Percentiles rank a stretch among this genome's conserved stretches.
These are phyloP conservation scores for Aspergillus ustus DNA, from an alignment of 2,329 filamentous ascomycete species.

Conservation along the genomic window DNA sequence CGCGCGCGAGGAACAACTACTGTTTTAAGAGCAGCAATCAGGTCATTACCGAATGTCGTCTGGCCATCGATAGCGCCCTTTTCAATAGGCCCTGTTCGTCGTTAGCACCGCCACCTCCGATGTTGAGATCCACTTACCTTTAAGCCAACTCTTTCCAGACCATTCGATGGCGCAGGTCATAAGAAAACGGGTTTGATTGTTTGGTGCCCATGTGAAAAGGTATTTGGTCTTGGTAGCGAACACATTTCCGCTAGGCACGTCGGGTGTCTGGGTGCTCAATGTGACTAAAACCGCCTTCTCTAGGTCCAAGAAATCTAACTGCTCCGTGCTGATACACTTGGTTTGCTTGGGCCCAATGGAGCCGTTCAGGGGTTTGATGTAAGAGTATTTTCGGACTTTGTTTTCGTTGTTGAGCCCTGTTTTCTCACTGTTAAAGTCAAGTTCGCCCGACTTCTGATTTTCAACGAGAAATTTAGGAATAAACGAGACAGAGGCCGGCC, in stretches of 20 bases:
- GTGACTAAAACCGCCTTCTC: slow-evolving; percentile 86
- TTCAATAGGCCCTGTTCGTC: slow-evolving; percentile 78
- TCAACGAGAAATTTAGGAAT: slow-evolving; percentile 84
- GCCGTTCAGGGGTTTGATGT: slow-evolving; percentile 86
- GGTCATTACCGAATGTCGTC: slow-evolving; percentile 76
- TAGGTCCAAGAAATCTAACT: slow-evolving; percentile 80
- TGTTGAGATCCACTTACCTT: slow-evolving; percentile 63
- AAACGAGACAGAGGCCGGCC: slow-evolving; percentile 75
- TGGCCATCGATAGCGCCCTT: slow-evolving; percentile 94
- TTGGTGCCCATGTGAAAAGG: slow-evolving; percentile 88
- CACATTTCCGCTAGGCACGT: slow-evolving; percentile 91
- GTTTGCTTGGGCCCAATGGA: slow-evolving; percentile 92
- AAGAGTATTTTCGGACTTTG: slow-evolving; percentile 75
- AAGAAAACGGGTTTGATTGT: slow-evolving; percentile 81
- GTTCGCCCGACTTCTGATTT: slow-evolving; percentile 87
- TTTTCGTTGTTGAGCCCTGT: slow-evolving; percentile 76
- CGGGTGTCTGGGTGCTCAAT: slow-evolving; percentile 84
- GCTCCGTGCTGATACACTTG: slow-evolving; percentile 88
- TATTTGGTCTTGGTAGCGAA: slow-evolving; percentile 94
- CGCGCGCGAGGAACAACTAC: slow-evolving; percentile 71
- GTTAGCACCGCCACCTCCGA: slow-evolving; percentile 33
- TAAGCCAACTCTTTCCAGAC: slow-evolving; percentile 97
- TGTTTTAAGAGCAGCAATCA: slow-evolving; percentile 74
- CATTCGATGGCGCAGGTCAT: slow-evolving; percentile 93
- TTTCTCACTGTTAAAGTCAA: slow-evolving; percentile 81